Evolutionary conservation across 148 eudicot genomes (phyloP), one percentile per base, ranked within the genome.

Genomic region (Vaccinium myrtillus): DNA sequence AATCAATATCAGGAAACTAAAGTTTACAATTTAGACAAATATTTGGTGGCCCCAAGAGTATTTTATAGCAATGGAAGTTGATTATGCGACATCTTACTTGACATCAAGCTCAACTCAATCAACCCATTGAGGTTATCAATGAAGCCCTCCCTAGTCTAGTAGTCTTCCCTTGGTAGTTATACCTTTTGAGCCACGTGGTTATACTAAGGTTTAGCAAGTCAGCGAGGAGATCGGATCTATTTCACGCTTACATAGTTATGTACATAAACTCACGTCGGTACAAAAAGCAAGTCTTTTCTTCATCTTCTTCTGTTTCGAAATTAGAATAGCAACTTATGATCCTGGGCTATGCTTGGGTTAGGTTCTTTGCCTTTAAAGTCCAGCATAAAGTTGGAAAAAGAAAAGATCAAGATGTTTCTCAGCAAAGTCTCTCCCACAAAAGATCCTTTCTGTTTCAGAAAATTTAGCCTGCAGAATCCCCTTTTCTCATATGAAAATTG

Each of bases 391-490:
- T 76, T 51, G 49, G 54, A 2, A 30, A 83, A 71, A 51, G 23
- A 61, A 32, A 15, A 15, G 19, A 76, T 21, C 18, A 55, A 32
- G 32, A 49, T 75, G 23, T 76, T 49, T 59, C 73, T 48, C 6
- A 1, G 43, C 15, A 54, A 13, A 78, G 61, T 83, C 30, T 78
- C 50, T 82, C 55, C 19, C 55, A 2, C 50, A 2, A 11, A 58
- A 9, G 3, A 51, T 16, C 76, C 10, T 69, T 51, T 55, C 30
- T 49, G 6, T 30, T 7, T 78, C 14, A 4, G 39, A 59, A 39
- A 21, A 10, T 56, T 79, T 21, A 19, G 63, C 51, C 70, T 36
- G 53, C 82, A 58, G 21, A 80, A 80, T 80, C 51, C 82, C 84
- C 51, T 43, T 19, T 65, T 50, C 5, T 53, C 30, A 6, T 77